phyloP scores from a whole-genome alignment of 768 basidiomycete species.

The Cubamyces sp. region DNA sequence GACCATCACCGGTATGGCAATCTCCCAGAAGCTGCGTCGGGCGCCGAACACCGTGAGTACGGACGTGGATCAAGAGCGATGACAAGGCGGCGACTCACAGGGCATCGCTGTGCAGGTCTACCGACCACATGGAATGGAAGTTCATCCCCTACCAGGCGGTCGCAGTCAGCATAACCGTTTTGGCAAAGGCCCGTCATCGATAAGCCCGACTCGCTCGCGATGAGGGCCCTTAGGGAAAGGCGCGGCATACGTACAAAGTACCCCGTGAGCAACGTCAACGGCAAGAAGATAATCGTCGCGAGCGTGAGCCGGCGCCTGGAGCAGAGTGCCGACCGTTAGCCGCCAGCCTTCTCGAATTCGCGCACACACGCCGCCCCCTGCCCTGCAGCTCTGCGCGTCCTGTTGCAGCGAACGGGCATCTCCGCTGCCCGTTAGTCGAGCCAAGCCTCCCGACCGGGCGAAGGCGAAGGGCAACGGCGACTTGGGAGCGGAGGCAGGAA shows the following conservation, averaged over 20 bases:
- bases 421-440: background rate
- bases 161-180: background rate
- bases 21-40: conserved; percentile 61
- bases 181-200: conserved; percentile 18
- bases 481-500: background rate
- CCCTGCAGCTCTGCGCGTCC: background rate
- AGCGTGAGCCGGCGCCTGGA: conserved; percentile 65
- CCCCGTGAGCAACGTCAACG: conserved; percentile 69
- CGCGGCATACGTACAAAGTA: conserved; percentile 58
- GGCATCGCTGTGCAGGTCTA: conserved; percentile 49
- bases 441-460: background rate
- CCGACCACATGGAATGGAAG: conserved; percentile 55
- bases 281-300: conserved; percentile 72
- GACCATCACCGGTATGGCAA: conserved; percentile 62
- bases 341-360: conserved; percentile 1
- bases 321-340: conserved; percentile 7
- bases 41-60: background rate
- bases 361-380: background rate
- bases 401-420: conserved; percentile 3
- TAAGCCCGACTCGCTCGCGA: conserved; percentile 22
- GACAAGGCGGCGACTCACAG: conserved; percentile 40
- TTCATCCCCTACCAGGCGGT: conserved; percentile 62
- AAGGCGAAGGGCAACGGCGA: background rate
- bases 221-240: background rate
- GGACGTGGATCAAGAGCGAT: background rate